Evolutionary conservation across 306 rosid species (phyloP).

Genomic region (Cucumis sativus): DNA sequence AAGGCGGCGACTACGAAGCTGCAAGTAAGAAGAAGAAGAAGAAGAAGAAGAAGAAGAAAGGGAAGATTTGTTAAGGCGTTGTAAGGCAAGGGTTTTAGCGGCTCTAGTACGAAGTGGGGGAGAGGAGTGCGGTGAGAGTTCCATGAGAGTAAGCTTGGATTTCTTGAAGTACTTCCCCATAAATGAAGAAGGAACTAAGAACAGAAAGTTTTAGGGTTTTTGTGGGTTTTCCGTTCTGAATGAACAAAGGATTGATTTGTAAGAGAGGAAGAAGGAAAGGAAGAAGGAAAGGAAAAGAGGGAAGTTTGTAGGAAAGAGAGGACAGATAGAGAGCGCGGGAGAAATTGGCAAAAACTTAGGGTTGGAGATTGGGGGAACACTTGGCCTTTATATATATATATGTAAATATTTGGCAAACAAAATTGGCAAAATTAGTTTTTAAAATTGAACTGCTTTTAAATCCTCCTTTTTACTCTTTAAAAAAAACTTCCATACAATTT

Average conservation of each 20-base stretch:
- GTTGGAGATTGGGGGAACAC: conserved; percentile 28
- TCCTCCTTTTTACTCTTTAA: too few species aligned
- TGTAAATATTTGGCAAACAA: not conserved
- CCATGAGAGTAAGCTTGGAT: conserved; percentile 49
- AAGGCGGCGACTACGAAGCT: conserved; percentile 84
- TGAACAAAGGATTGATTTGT: not conserved
- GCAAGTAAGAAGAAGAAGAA: conserved; percentile 35
- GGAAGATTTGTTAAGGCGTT: conserved; percentile 26
- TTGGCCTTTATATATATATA: not conserved
- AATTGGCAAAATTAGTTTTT: not conserved
- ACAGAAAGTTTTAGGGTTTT: not conserved
- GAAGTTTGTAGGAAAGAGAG: conserved; percentile 2
- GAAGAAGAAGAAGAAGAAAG: conserved; percentile 10
- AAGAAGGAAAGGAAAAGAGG: not conserved
- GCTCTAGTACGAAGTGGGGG: conserved; percentile 44
- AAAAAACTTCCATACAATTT: too few species aligned
- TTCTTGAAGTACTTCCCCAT: conserved; percentile 89
- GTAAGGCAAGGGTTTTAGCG: conserved; percentile 59
- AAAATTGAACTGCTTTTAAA: too few species aligned
- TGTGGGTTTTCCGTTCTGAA: not conserved
- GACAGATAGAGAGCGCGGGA: conserved; percentile 1
- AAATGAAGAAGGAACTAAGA: not conserved
- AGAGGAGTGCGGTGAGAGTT: conserved; percentile 33
- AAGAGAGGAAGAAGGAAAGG: not conserved
- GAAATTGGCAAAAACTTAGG: conserved; percentile 17